phyloP scores from a whole-genome alignment of 495 filamentous ascomycete genomes.

The Trichocladium antarcticum region DNA sequence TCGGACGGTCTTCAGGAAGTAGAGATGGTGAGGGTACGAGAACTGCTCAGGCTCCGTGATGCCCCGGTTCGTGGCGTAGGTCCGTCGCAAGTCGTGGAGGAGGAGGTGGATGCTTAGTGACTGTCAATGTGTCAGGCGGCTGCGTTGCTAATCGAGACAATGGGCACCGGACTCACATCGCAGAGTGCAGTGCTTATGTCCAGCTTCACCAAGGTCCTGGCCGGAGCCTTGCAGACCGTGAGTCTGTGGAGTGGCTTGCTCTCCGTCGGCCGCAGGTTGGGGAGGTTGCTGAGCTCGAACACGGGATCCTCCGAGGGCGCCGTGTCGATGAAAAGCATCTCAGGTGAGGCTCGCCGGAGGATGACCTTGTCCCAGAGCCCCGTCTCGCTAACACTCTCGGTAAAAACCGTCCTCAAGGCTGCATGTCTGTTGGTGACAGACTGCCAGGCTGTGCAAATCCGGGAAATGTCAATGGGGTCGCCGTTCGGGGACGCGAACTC shows the following conservation, averaged over 20 bases:
- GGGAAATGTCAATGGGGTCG: slow-evolving; percentile 28
- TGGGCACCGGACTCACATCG: too few species aligned
- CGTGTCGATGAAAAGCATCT: slow-evolving; percentile 40
- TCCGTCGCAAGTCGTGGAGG: slow-evolving; percentile 31
- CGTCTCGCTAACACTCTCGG: slow-evolving; percentile 31
- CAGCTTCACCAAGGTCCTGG: slow-evolving; percentile 36
- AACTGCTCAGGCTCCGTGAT: slow-evolving; percentile 23
- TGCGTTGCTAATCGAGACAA: too few species aligned
- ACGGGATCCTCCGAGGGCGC: slow-evolving; percentile 32
- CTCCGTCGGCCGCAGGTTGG: slow-evolving; percentile 25
- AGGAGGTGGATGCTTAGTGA: slow-evolving; percentile 34
- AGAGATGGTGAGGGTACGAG: slow-evolving; percentile 30
- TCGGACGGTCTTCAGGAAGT: slow-evolving; percentile 27
- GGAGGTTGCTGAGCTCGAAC: slow-evolving; percentile 31
- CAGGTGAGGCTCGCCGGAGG: slow-evolving; percentile 31
- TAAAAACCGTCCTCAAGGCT: slow-evolving; percentile 36
- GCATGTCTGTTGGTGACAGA: slow-evolving; percentile 30
- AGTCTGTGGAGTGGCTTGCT: slow-evolving; percentile 36
- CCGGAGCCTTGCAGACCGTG: slow-evolving; percentile 33
- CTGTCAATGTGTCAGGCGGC: too few species aligned
- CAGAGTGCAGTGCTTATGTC: slow-evolving; percentile 38
- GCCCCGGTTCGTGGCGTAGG: slow-evolving; percentile 28
- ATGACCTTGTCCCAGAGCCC: slow-evolving; percentile 35
- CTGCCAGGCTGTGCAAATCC: slow-evolving; percentile 38
- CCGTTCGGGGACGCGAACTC: slow-evolving; percentile 39